Evolutionary conservation across 176 grass and related monocot genomes (phyloP).

Genomic region (Aegilops tauschii): DNA sequence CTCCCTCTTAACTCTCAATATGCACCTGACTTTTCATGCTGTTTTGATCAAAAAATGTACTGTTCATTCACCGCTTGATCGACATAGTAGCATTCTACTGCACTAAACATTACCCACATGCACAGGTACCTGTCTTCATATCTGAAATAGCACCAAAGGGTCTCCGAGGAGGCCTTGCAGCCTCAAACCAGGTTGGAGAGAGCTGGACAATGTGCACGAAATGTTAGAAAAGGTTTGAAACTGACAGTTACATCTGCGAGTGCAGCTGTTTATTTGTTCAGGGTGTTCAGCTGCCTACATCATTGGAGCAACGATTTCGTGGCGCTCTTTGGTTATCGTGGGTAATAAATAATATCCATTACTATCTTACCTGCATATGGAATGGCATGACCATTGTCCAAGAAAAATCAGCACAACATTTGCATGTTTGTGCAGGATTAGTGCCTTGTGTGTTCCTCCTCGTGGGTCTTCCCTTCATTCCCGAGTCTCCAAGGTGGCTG

Average conservation of each 20-base stretch:
- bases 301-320: slow-evolving; percentile 61
- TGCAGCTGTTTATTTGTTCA: slow-evolving; percentile 63
- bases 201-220: background rate
- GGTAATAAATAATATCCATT: slow-evolving; percentile 37
- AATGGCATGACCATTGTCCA: background rate
- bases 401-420: slow-evolving; percentile 15
- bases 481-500: slow-evolving; percentile 88
- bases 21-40: background rate
- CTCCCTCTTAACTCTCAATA: slow-evolving; percentile 1
- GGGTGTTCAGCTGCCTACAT: slow-evolving; percentile 69
- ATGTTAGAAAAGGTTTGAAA: background rate
- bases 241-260: background rate
- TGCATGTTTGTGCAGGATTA: slow-evolving; percentile 48
- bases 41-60: background rate
- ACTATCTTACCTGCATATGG: background rate
- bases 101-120: background rate
- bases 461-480: slow-evolving; percentile 61
- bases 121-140: slow-evolving; percentile 68
- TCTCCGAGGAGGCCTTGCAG: slow-evolving; percentile 61
- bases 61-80: too few species aligned
- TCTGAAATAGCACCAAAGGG: slow-evolving; percentile 77
- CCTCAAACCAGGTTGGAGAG: slow-evolving; percentile 51
- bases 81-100: background rate
- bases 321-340: slow-evolving; percentile 63
- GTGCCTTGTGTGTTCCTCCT: slow-evolving; percentile 62